Evolutionary conservation across 768 basidiomycete species (phyloP).

Genomic region (Xerocomellus chrysenteron): DNA sequence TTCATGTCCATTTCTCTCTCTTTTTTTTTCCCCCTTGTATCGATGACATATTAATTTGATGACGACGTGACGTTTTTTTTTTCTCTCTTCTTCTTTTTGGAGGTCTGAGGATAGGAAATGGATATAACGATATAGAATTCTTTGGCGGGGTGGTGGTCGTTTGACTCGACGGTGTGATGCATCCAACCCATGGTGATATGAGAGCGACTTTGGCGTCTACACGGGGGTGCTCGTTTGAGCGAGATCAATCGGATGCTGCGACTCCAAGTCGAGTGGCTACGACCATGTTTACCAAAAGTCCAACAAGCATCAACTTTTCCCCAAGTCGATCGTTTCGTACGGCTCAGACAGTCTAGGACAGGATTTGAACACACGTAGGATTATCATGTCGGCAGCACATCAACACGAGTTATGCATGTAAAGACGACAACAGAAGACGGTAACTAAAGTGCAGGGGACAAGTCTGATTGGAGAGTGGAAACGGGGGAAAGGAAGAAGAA

Average conservation of each 20-base stretch:
- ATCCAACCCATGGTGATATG: no score
- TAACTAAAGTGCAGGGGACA: neutral
- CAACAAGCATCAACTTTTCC: no score
- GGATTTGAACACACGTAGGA: slow-evolving; percentile 1
- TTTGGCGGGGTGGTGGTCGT: no score
- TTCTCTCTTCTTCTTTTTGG: neutral
- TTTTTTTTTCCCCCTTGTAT: neutral
- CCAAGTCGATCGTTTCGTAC: neutral
- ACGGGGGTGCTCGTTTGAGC: no score
- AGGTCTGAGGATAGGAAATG: neutral
- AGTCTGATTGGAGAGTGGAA: neutral
- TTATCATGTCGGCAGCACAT: slow-evolving; percentile 10
- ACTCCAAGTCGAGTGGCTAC: no score
- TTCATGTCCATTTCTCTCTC: neutral
- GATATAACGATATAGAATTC: neutral
- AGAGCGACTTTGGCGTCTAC: no score
- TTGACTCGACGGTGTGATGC: no score
- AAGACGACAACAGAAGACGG: slow-evolving; percentile 5
- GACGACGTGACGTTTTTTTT: neutral
- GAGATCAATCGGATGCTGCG: no score
- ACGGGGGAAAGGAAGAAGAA: neutral
- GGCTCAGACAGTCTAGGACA: neutral
- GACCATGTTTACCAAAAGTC: no score
- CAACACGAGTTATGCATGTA: slow-evolving; percentile 9
- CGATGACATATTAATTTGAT: slow-evolving; percentile 5